phyloP scores from a whole-genome alignment of 352 stramenopile genomes.

The Pythium aphanidermatum region DNA sequence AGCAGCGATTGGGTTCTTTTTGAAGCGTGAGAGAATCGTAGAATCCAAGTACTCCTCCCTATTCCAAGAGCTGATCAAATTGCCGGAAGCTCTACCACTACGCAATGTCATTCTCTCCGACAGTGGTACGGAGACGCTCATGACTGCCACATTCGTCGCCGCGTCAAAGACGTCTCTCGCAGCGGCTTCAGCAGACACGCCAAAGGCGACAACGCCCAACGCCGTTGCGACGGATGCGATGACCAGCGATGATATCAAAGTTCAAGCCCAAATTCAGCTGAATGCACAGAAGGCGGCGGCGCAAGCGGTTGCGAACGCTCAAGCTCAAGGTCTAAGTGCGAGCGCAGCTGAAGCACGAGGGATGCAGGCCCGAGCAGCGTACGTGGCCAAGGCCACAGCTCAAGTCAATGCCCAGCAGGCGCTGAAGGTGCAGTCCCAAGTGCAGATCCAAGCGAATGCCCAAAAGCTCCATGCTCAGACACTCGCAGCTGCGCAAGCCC shows the following conservation, averaged over 20 bases:
- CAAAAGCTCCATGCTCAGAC: constrained; percentile 86
- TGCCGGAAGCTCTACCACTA: constrained; percentile 84
- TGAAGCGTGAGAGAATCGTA: constrained; percentile 77
- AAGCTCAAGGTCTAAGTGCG: constrained; percentile 70
- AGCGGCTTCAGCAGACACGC: constrained; percentile 25
- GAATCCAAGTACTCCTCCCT: constrained; percentile 90
- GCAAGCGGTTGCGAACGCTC: constrained; percentile 67
- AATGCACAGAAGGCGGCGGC: constrained; percentile 80
- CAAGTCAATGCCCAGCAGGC: constrained; percentile 79
- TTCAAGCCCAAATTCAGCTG: constrained; percentile 81
- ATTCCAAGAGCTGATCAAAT: constrained; percentile 92
- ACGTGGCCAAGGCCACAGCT: constrained; percentile 81
- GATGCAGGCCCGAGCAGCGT: constrained; percentile 77
- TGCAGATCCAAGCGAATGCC: constrained; percentile 86
- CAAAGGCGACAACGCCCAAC: not conserved
- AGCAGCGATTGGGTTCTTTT: constrained; percentile 80
- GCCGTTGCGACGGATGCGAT: not conserved
- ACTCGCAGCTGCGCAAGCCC: constrained; percentile 71
- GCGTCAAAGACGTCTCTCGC: constrained; percentile 47
- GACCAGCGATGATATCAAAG: constrained; percentile 60
- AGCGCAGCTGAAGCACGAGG: constrained; percentile 67
- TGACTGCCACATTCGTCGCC: constrained; percentile 90
- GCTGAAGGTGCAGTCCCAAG: constrained; percentile 81
- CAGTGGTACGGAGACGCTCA: constrained; percentile 84
- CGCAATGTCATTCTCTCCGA: constrained; percentile 84